Conservation (phyloP, 2,329 filamentous ascomycete species). For the Harringtonia aguacate region DNA sequence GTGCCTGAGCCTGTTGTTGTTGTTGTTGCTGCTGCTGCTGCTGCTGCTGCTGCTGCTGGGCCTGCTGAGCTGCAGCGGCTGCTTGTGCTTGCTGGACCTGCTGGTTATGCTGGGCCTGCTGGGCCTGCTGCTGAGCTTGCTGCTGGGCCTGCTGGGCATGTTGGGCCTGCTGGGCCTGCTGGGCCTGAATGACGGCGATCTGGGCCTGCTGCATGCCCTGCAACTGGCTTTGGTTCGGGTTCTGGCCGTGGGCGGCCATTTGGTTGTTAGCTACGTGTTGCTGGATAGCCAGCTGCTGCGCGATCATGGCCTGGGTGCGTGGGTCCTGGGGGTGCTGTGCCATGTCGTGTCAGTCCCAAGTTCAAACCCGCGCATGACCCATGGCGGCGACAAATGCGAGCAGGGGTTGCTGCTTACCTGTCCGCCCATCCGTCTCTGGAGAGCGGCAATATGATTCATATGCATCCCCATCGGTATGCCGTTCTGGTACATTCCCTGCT, state of each 20-base stretch:
- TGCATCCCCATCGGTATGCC: slow-evolving; percentile 44
- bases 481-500: slow-evolving; percentile 39
- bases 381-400: not conserved
- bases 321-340: not conserved
- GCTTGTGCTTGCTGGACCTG: slow-evolving; percentile 10
- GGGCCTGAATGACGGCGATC: slow-evolving; percentile 22
- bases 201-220: slow-evolving; percentile 13
- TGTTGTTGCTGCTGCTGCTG: slow-evolving; percentile 18
- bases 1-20: slow-evolving; percentile 39
- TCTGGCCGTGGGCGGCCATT: slow-evolving; percentile 27
- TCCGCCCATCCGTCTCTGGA: slow-evolving; percentile 26
- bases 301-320: slow-evolving; percentile 27
- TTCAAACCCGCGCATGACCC: too few species aligned
- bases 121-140: slow-evolving; percentile 20
- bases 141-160: slow-evolving; percentile 31
- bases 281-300: slow-evolving; percentile 35
- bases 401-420: not conserved
- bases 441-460: slow-evolving; percentile 21
- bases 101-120: slow-evolving; percentile 22
- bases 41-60: slow-evolving; percentile 25
- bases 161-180: slow-evolving; percentile 21
- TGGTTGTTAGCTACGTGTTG: slow-evolving; percentile 30
- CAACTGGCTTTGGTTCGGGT: slow-evolving; percentile 31
- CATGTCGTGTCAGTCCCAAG: not conserved
- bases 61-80: slow-evolving; percentile 16